Conservation (phyloP, 345 rosid species). For the Eucalyptus tenuipes region DNA sequence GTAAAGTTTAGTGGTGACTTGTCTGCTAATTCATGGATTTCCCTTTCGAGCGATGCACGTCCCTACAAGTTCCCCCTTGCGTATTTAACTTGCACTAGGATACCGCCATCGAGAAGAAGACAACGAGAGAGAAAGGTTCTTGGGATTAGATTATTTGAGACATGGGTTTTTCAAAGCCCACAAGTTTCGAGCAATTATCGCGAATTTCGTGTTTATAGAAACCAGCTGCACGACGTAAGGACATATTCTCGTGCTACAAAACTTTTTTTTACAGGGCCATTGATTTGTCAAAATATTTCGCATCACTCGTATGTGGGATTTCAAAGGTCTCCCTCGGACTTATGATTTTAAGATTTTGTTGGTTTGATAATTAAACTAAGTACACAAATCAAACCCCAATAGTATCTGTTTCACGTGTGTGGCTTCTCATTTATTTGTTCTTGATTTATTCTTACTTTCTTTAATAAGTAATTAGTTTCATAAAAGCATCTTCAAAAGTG, state of each 20-base stretch:
- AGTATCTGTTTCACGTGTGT: rapidly evolving
- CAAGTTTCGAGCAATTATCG: neutral
- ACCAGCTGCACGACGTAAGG: neutral
- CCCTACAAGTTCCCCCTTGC: neutral
- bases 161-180: neutral
- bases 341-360: neutral
- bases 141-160: neutral
- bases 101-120: neutral
- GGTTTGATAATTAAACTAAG: neutral
- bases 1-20: neutral
- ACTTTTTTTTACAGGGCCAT: neutral
- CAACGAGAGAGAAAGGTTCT: neutral
- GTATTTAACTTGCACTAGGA: neutral
- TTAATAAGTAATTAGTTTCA: neutral
- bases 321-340: neutral
- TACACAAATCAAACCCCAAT: rapidly evolving
- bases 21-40: neutral
- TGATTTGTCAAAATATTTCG: neutral
- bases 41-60: neutral
- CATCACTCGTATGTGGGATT: neutral
- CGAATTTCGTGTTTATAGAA: neutral
- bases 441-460: neutral
- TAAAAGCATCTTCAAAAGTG: neutral
- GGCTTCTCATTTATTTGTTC: neutral
- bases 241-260: neutral